A percentile compares a stretch with the other conserved stretches of the same genome.
These are phyloP conservation scores for Fusarium sp. DNA, from an alignment of 2,329 filamentous ascomycete species.

Conservation along the genomic window DNA sequence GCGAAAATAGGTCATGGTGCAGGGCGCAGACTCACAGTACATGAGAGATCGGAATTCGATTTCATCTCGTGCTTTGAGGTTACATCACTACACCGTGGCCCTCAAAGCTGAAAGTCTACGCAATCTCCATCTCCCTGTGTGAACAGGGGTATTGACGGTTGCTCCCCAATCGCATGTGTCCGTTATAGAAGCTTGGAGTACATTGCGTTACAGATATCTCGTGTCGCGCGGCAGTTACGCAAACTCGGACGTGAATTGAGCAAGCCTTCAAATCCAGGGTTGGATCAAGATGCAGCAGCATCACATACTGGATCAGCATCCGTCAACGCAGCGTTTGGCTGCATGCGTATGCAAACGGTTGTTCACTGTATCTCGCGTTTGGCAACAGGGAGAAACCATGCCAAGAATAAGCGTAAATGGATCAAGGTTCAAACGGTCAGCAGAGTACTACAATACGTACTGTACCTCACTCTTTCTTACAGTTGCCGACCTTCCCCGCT, in stretches of 20 bases:
- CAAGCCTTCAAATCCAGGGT: conserved; percentile 4
- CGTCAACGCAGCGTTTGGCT: conserved; percentile 9
- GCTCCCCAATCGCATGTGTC: neutral
- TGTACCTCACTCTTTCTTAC: neutral
- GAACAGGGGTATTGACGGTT: neutral
- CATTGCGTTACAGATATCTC: neutral
- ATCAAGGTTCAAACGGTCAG: conserved; percentile 8
- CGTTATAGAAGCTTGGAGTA: neutral
- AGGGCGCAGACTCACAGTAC: neutral
- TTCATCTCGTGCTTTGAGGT: conserved; percentile 4
- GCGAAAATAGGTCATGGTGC: conserved; percentile 6
- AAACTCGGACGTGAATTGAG: conserved; percentile 6
- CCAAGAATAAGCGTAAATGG: conserved; percentile 23
- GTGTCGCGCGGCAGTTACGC: neutral
- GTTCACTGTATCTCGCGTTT: neutral
- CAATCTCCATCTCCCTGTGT: conserved; percentile 3
- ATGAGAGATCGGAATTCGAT: neutral
- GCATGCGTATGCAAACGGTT: neutral
- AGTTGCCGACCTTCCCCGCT: conserved; percentile 5
- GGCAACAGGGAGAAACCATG: neutral
- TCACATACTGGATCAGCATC: conserved; percentile 1
- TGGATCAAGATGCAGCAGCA: neutral
- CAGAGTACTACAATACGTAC: neutral
- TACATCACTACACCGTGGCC: conserved; percentile 9
- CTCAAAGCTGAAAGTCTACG: neutral